Evolutionary conservation across 768 basidiomycete genomes (phyloP).

Genomic region (Russula compacta): DNA sequence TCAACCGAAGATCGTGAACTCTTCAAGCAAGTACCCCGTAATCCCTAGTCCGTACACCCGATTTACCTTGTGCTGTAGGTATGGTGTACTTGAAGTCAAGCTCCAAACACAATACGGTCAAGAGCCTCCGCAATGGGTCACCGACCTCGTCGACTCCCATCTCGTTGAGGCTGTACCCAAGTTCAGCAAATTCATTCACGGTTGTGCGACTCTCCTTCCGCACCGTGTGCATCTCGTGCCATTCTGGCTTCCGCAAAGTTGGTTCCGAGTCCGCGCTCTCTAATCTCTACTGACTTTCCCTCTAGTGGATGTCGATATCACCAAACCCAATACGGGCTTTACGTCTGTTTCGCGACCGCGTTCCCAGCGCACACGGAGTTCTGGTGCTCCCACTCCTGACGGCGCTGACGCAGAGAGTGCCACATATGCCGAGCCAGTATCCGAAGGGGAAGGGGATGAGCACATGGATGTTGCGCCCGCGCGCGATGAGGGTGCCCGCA

Average conservation of each 20-base stretch:
- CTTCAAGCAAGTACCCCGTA: slow-evolving; percentile 58
- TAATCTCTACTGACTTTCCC: background rate
- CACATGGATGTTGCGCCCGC: slow-evolving; percentile 58
- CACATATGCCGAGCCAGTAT: slow-evolving; percentile 78
- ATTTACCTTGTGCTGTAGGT: slow-evolving; percentile 30
- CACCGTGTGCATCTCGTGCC: slow-evolving; percentile 92
- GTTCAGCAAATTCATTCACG: slow-evolving; percentile 97
- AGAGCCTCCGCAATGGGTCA: slow-evolving; percentile 93
- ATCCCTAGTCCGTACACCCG: background rate
- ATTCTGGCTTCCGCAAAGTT: slow-evolving; percentile 97
- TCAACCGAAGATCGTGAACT: slow-evolving; percentile 73
- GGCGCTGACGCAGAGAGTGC: slow-evolving; percentile 27
- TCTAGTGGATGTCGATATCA: slow-evolving; percentile 88
- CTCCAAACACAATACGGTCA: slow-evolving; percentile 94
- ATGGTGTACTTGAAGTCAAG: slow-evolving; percentile 96
- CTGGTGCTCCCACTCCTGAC: slow-evolving; percentile 36
- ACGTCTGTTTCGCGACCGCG: slow-evolving; percentile 66
- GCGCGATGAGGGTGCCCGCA: slow-evolving; percentile 72
- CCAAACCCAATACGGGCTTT: slow-evolving; percentile 77
- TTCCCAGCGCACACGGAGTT: slow-evolving; percentile 31
- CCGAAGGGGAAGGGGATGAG: slow-evolving; percentile 92
- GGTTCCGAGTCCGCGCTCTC: slow-evolving; percentile 16
- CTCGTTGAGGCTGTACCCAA: slow-evolving; percentile 97
- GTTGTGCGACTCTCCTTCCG: slow-evolving; percentile 87
- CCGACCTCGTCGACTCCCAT: slow-evolving; percentile 91